phyloP scores from a whole-genome alignment of 2,329 filamentous ascomycete genomes.

The Penicillium sp. region DNA sequence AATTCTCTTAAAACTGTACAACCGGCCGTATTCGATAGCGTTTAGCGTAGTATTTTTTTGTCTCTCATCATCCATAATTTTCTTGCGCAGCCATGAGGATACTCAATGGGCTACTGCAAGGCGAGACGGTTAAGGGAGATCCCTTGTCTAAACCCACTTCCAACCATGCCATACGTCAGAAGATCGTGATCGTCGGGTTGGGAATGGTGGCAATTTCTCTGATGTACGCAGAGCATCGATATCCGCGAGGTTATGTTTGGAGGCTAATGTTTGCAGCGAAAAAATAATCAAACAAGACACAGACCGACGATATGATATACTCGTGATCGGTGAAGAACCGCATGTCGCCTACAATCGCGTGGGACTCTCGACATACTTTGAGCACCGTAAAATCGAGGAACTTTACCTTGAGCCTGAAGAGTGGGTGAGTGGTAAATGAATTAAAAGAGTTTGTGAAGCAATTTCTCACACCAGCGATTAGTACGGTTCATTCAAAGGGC shows the following conservation, averaged over 20 bases:
- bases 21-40: conserved; percentile 8
- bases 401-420: conserved; percentile 83
- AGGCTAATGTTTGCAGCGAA: conserved; percentile 60
- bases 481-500: conserved; percentile 70
- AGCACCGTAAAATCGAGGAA: conserved; percentile 81
- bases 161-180: conserved; percentile 52
- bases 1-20: conserved; percentile 14
- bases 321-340: conserved; percentile 85
- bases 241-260: background rate
- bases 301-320: conserved; percentile 76
- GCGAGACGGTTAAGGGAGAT: conserved; percentile 29
- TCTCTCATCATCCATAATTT: background rate
- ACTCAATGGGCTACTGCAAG: conserved; percentile 31
- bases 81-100: conserved; percentile 31
- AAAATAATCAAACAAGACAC: conserved; percentile 86
- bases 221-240: conserved; percentile 63
- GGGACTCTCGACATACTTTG: conserved; percentile 85
- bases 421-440: conserved; percentile 63
- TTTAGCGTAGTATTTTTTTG: background rate
- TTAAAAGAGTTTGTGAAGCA: background rate
- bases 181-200: conserved; percentile 80
- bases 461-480: conserved; percentile 31
- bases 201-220: conserved; percentile 92
- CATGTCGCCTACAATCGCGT: conserved; percentile 92
- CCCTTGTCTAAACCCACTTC: conserved; percentile 15